Evolutionary conservation across 345 rosid genomes (phyloP), one percentile per base, ranked within the genome.

Genomic region (Moricandia arvensis): DNA sequence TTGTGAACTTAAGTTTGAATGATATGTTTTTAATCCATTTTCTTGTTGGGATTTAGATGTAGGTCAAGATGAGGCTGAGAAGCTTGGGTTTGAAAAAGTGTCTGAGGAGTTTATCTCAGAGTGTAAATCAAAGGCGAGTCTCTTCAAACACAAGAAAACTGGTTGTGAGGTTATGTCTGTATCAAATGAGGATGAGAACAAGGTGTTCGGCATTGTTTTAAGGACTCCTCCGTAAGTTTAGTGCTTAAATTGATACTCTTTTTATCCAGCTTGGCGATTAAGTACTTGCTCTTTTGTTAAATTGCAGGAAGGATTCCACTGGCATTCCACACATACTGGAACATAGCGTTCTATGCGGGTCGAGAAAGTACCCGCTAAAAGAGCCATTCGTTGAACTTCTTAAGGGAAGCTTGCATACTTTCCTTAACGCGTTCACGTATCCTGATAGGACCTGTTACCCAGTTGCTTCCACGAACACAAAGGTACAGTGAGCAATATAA

Each of bases 391-490:
- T 91, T 73, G 98, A 94, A 74, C 69, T 94, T 47, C 81, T 94
- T 68, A 94, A 91, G 74, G 97, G 98, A 57, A 94, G 98, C 80
- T 83, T 94, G 83, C 79, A 94, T 66, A 94, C 98, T 34, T 94
- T 91, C 73, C 72, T 94, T 75, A 94, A 94, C 84, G 98, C 98
- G 31, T 90, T 94, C 74, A 94, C 98, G 3, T 94, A 91, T 84
- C 97, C 97, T 49, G 99, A 95, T 70, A 88, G 99, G 85, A 95
- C 97, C n/a, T 92, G 97, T 79, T 95, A 91, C 72, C 99, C 99
- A 2, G 96, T 95, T 77, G 97, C 99, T 73, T 95, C 99, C 64
- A 92, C 97, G 6, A 95, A 95, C 81, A 80, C 82, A 43, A 95
- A 92, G 92, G 99, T 95, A 78, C 61, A 63, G 8, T 33, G 38